phyloP scores from a whole-genome alignment of 257 asterid species.

The Oldenlandia corymbosa region DNA sequence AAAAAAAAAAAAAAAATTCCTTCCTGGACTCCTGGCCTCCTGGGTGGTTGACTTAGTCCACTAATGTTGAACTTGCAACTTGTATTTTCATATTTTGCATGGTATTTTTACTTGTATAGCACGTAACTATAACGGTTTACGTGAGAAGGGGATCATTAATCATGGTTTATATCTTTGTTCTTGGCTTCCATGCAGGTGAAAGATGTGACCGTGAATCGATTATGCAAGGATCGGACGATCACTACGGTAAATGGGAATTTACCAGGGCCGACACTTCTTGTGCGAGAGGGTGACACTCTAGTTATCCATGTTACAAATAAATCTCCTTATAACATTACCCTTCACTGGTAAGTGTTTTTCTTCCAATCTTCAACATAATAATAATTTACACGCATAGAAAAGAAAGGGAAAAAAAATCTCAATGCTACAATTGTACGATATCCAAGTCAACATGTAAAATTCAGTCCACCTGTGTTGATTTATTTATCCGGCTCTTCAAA shows the following conservation, averaged over 20 bases:
- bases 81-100: too few relatives aligned
- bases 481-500: constrained; percentile 61
- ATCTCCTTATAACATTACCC: constrained; percentile 53
- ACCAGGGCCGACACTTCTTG: constrained; percentile 63
- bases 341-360: constrained; percentile 53
- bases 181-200: constrained; percentile 47
- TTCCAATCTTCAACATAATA: not conserved
- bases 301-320: constrained; percentile 44
- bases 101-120: too few relatives aligned
- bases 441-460: constrained; percentile 53
- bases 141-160: too few relatives aligned
- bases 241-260: constrained; percentile 61
- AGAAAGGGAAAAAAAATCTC: not conserved
- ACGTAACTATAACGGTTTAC: too few relatives aligned
- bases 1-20: too few relatives aligned
- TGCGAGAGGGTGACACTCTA: constrained; percentile 60
- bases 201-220: constrained; percentile 37
- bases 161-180: too few relatives aligned
- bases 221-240: constrained; percentile 47
- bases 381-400: not conserved
- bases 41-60: too few relatives aligned
- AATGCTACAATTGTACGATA: not conserved
- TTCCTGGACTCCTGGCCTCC: too few relatives aligned
- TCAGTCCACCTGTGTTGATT: constrained; percentile 51
- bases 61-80: too few relatives aligned